These are phyloP conservation scores for Macroventuria anomochaeta DNA, from an alignment of 2,329 filamentous ascomycete species.

Conservation along the genomic window DNA sequence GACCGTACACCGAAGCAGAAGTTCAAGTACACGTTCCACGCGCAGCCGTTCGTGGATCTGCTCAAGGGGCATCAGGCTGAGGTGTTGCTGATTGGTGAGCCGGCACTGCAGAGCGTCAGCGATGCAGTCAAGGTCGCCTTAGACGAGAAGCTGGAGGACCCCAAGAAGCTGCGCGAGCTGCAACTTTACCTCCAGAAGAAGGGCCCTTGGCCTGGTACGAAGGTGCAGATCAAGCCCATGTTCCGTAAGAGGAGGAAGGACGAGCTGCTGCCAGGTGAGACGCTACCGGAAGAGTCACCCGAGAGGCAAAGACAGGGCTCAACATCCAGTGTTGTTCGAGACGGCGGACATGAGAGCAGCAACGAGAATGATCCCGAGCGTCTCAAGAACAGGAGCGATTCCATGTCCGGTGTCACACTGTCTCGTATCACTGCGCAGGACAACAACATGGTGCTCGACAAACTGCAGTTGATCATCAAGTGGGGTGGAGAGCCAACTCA, in stretches of 20 bases:
- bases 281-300: constrained; percentile 38
- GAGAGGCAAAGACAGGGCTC: constrained; percentile 32
- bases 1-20: constrained; percentile 99
- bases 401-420: constrained; percentile 86
- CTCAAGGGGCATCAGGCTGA: constrained; percentile 96
- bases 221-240: constrained; percentile 99
- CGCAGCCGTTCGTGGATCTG: constrained; percentile 91
- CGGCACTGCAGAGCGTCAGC: constrained; percentile 85
- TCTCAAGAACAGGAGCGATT: constrained; percentile 67
- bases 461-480: constrained; percentile 96
- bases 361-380: constrained; percentile 25
- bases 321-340: constrained; percentile 25
- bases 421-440: constrained; percentile 93
- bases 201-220: constrained; percentile 91
- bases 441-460: constrained; percentile 91
- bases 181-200: constrained; percentile 91
- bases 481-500: constrained; percentile 99
- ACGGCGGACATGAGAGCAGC: constrained; percentile 28
- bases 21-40: constrained; percentile 99
- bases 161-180: constrained; percentile 81
- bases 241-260: constrained; percentile 86
- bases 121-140: constrained; percentile 85
- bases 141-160: constrained; percentile 80
- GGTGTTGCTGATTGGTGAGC: constrained; percentile 89
- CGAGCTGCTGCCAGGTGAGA: constrained; percentile 53